Evolutionary conservation across 2,329 filamentous ascomycete species (phyloP), one percentile per base, ranked within the genome.

Genomic region (Chrysosphaeria jannelii): DNA sequence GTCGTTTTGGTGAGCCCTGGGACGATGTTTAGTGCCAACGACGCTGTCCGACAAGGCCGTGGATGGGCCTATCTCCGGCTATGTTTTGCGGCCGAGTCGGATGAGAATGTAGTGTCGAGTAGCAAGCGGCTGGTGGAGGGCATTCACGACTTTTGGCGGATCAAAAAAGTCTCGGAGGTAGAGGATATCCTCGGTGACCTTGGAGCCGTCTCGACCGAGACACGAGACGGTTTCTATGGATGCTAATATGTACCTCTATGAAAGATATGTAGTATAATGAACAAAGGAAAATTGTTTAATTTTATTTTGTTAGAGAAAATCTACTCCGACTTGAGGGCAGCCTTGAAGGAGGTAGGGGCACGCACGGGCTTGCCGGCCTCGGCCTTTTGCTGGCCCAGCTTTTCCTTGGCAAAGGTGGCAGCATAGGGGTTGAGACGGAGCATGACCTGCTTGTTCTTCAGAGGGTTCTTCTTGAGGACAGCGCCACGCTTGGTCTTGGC

Each of bases 381-480:
- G 14, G 32, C 12, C 50, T 64, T 59, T 51, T 64, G 51, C 50
- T 69, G 58, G 36, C 75, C 75, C 29, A 85, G 49, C 53, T 76
- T 70, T 43, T 76, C 63, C 62, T 88, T 75, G 39, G 67, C 57
- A 55, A 88, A 97, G 33, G 74, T 67, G 39, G 69, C 59, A 38
- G 85, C 81, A 55, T 97, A 97, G 34, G 85, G 85, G 70, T 97
- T 97, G 50, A 97, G 72, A 43, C 85, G 72, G 46, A 97, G 72
- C 53, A 91, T 65, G 37, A 97, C 71, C 64, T 93, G 85, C 67
- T 78, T 89, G 72, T 97, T 97, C 55, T 60, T 62, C 39, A 97
- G 78, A 43, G 85, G 85, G 66, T 97, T 97, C 79, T 93, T 93
- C 78, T 97, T 97, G 66, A 91, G 81, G 37, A 90, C 76, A 43